phyloP scores from a whole-genome alignment of 805 yeast species.

The Cyberlindnera maritima region DNA sequence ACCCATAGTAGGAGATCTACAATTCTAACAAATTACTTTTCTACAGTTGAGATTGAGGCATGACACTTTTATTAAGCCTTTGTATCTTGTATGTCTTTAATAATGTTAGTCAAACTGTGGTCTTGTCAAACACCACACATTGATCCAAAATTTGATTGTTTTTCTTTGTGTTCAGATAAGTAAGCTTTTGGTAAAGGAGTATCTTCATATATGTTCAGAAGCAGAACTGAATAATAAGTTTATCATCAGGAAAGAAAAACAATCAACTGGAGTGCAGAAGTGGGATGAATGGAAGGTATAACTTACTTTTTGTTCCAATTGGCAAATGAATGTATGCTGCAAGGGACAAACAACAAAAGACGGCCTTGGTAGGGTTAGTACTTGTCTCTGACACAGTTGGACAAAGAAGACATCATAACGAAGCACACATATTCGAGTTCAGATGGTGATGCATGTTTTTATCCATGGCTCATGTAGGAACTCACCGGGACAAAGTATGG shows the following conservation, averaged over 20 bases:
- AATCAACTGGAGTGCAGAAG: no score
- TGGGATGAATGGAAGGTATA: background rate
- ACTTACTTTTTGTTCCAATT: background rate
- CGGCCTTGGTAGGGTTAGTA: background rate
- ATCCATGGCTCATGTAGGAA: slow-evolving; percentile 71
- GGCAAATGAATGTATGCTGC: no score
- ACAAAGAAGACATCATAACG: background rate
- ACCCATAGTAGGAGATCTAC: no score
- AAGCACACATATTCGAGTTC: slow-evolving; percentile 37
- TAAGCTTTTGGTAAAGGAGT: slow-evolving; percentile 62
- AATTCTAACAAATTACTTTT: no score
- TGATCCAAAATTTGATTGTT: background rate
- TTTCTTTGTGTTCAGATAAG: slow-evolving; percentile 20
- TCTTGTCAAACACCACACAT: no score
- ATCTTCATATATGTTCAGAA: slow-evolving; percentile 88
- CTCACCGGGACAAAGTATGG: slow-evolving; percentile 43
- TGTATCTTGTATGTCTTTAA: no score
- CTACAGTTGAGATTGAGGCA: no score
- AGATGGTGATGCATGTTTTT: slow-evolving; percentile 97
- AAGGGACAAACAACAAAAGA: background rate
- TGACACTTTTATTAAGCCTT: no score
- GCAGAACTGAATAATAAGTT: slow-evolving; percentile 82
- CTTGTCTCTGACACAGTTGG: background rate
- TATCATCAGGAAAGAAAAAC: slow-evolving; percentile 51
- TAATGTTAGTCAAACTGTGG: background rate